A percentile compares a stretch with the other conserved stretches of the same genome.
Evolutionary conservation across 2,329 filamentous ascomycete genomes (phyloP).

Genomic region (Lasiodiplodia theobromae): DNA sequence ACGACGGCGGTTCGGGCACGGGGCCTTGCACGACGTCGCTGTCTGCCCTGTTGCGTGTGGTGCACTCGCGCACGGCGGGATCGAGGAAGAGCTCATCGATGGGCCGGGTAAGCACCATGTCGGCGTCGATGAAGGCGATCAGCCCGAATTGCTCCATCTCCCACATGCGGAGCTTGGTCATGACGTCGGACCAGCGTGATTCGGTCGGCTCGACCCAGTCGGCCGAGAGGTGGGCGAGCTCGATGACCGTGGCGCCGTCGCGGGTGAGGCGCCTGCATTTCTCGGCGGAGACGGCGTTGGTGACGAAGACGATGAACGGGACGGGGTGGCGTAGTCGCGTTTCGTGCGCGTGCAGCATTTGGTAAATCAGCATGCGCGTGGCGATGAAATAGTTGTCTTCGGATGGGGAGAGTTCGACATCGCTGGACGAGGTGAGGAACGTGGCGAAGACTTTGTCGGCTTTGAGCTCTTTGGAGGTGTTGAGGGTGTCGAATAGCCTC

Average conservation of each 20-base stretch:
- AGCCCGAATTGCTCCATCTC: slow-evolving; percentile 47
- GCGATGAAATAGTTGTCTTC: slow-evolving; percentile 50
- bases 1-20: slow-evolving; percentile 38
- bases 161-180: slow-evolving; percentile 50
- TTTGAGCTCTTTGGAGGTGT: not conserved
- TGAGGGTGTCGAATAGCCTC: not conserved
- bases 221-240: slow-evolving; percentile 37
- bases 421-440: not conserved
- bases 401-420: not conserved
- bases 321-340: slow-evolving; percentile 41
- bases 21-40: slow-evolving; percentile 31
- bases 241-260: slow-evolving; percentile 20
- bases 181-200: slow-evolving; percentile 43
- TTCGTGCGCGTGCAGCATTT: slow-evolving; percentile 48
- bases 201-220: slow-evolving; percentile 34
- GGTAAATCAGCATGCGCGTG: slow-evolving; percentile 50
- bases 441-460: slow-evolving; percentile 2
- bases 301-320: slow-evolving; percentile 9
- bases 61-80: slow-evolving; percentile 35
- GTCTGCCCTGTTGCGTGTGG: slow-evolving; percentile 25
- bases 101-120: slow-evolving; percentile 39
- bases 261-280: not conserved
- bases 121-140: slow-evolving; percentile 46
- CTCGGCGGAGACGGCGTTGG: not conserved
- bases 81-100: slow-evolving; percentile 46